A percentile compares a stretch with the other conserved stretches of the same genome.
These are phyloP conservation scores for Prunus yedoensis DNA, from an alignment of 331 rosid species.

Conservation along the genomic window DNA sequence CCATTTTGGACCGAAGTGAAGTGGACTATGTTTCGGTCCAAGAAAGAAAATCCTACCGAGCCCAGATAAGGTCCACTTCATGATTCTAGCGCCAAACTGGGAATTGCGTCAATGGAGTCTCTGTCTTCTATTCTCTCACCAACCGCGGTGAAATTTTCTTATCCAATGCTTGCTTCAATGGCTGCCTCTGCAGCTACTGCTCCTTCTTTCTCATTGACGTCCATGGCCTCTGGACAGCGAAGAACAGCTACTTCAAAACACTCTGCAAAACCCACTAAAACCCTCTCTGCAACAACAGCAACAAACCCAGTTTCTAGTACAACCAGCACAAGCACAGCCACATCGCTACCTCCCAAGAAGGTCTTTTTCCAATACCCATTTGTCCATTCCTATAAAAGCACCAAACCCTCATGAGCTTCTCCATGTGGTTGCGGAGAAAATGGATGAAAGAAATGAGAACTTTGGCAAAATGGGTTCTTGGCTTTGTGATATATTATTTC, in stretches of 20 bases:
- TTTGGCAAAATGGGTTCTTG: neutral
- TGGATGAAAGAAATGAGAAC: neutral
- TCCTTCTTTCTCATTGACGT: conserved; percentile 27
- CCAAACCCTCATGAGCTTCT: neutral
- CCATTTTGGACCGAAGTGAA: too few relatives aligned
- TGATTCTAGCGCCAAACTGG: neutral
- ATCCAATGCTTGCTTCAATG: conserved; percentile 32
- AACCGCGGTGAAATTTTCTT: conserved; percentile 20
- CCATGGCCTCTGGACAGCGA: conserved; percentile 31
- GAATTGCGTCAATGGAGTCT: conserved; percentile 37
- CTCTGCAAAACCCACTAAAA: conserved; percentile 37
- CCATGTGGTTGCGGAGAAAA: conserved; percentile 14
- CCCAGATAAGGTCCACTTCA: neutral
- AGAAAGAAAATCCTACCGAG: neutral
- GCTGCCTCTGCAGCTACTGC: conserved; percentile 3
- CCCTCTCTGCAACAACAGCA: conserved; percentile 27
- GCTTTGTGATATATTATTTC: neutral
- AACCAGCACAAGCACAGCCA: conserved; percentile 5
- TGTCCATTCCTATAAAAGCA: neutral
- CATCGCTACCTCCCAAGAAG: conserved; percentile 56
- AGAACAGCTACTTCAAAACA: conserved; percentile 33
- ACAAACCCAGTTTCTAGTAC: conserved; percentile 17
- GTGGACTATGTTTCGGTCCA: too few relatives aligned
- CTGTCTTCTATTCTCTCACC: conserved; percentile 40
- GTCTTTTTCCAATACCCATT: conserved; percentile 29